phyloP scores from a whole-genome alignment of 345 rosid genomes.

The Pistacia integerrima region DNA sequence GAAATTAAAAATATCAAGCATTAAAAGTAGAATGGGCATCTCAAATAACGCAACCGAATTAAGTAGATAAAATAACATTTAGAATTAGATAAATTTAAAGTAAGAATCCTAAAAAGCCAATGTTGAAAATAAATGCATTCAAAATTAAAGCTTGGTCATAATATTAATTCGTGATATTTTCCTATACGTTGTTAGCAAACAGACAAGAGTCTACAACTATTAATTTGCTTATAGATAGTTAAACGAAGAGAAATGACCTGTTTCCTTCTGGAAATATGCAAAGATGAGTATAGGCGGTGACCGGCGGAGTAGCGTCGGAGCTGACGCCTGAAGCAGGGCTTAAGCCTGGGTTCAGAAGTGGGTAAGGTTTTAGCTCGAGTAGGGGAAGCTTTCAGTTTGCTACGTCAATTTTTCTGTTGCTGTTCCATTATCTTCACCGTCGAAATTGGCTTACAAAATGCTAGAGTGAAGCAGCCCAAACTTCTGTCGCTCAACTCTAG shows the following conservation, averaged over 20 bases:
- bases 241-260: conserved; percentile 10
- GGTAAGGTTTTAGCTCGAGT: conserved; percentile 7
- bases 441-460: too few species aligned
- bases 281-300: background rate
- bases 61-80: background rate
- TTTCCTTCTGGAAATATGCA: background rate
- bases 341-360: background rate
- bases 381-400: background rate
- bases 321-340: background rate
- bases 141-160: background rate
- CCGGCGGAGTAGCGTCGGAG: background rate
- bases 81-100: background rate
- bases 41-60: background rate
- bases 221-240: background rate
- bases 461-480: too few species aligned
- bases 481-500: too few species aligned
- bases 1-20: background rate
- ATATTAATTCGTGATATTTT: background rate
- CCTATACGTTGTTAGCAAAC: background rate
- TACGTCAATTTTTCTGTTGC: background rate
- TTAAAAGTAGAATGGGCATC: background rate
- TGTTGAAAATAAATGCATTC: too few species aligned
- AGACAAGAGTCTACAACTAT: background rate
- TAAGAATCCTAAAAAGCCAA: background rate
- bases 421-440: background rate